phyloP scores from a whole-genome alignment of 1,139 yeast species.

The Nakaseomyces bracarensis region DNA sequence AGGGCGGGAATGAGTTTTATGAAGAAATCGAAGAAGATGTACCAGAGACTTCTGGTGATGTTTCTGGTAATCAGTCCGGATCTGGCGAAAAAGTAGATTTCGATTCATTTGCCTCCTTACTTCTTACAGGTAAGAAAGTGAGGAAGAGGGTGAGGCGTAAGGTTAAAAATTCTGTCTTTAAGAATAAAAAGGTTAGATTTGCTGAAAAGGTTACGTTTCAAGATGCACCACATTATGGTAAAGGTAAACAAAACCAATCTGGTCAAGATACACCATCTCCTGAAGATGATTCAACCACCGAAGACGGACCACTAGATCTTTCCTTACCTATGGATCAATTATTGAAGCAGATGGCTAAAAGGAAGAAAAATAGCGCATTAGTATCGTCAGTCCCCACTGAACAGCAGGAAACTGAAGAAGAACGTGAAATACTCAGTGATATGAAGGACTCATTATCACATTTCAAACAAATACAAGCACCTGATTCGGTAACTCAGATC shows the following conservation, averaged over 20 bases:
- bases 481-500: slow-evolving; percentile 47
- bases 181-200: slow-evolving; percentile 56
- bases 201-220: slow-evolving; percentile 48
- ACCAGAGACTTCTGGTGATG: slow-evolving; percentile 7
- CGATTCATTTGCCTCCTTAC: slow-evolving; percentile 66
- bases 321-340: slow-evolving; percentile 71
- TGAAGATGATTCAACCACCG: slow-evolving; percentile 9
- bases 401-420: slow-evolving; percentile 33
- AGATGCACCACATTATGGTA: slow-evolving; percentile 18
- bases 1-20: slow-evolving; percentile 28
- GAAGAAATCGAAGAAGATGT: slow-evolving; percentile 26
- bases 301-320: slow-evolving; percentile 39
- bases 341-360: slow-evolving; percentile 38
- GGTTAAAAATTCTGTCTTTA: slow-evolving; percentile 31
- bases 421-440: slow-evolving; percentile 51
- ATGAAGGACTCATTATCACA: slow-evolving; percentile 61
- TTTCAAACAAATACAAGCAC: slow-evolving; percentile 51
- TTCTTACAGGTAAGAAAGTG: slow-evolving; percentile 57
- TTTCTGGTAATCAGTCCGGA: slow-evolving; percentile 6
- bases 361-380: slow-evolving; percentile 24
- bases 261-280: slow-evolving; percentile 8
- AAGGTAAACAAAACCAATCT: slow-evolving; percentile 7
- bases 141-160: slow-evolving; percentile 32
- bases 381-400: slow-evolving; percentile 27
- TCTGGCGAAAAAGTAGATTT: slow-evolving; percentile 42